Conservation (phyloP, 23 red algal species). For the Cyanidioschyzon merolae region DNA sequence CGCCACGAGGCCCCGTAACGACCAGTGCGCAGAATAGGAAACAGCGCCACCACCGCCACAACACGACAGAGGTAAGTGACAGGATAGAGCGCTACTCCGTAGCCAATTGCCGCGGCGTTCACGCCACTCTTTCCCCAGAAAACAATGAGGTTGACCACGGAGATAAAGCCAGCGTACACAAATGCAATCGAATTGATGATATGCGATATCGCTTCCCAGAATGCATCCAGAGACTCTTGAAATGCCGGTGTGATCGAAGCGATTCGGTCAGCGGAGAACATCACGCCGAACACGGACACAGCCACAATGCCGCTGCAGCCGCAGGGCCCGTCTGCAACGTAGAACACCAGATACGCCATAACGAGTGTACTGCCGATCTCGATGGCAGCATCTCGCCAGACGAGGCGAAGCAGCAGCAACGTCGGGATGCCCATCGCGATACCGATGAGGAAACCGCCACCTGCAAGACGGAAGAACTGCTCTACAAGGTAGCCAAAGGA, state of each 20-base stretch:
- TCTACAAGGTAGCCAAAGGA: conserved; percentile 39
- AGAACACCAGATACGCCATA: conserved; percentile 77
- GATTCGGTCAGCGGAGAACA: conserved; percentile 51
- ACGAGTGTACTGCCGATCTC: conserved; percentile 63
- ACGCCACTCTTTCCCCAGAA: conserved; percentile 21
- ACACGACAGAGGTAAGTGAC: conserved; percentile 52
- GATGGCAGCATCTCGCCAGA: conserved; percentile 60
- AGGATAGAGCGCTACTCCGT: conserved; percentile 28
- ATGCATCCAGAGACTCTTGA: conserved; percentile 57
- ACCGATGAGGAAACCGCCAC: conserved; percentile 62
- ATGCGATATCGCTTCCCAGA: conserved; percentile 75
- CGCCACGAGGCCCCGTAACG: conserved; percentile 39
- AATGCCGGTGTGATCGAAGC: conserved; percentile 56
- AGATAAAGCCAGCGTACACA: conserved; percentile 61
- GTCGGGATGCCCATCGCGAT: conserved; percentile 59
- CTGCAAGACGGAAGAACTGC: conserved; percentile 42
- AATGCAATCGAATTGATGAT: conserved; percentile 91
- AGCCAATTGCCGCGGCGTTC: conserved; percentile 2
- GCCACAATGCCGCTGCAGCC: conserved; percentile 66
- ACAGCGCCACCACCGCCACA: conserved; percentile 45
- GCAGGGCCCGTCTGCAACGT: conserved; percentile 63
- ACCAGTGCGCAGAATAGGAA: conserved; percentile 41
- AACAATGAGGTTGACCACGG: conserved; percentile 56
- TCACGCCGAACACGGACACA: conserved; percentile 56
- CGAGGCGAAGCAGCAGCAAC: conserved; percentile 41